Percentiles rank a stretch among this genome's conserved stretches.
phyloP scores from a whole-genome alignment of 2,329 filamentous ascomycete species.

The Botrytis deweyae region DNA sequence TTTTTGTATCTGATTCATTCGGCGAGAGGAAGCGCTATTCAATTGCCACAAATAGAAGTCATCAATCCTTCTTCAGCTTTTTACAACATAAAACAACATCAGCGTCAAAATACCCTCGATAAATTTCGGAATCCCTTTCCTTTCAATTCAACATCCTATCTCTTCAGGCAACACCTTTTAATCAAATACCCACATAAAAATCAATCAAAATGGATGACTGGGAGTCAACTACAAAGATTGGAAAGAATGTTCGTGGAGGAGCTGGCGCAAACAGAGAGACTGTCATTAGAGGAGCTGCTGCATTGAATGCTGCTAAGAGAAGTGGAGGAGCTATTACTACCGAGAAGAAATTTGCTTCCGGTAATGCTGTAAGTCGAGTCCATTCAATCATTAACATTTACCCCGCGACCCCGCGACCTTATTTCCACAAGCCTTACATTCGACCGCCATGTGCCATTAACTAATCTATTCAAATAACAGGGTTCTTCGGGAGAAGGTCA shows the following conservation, averaged over 20 bases:
- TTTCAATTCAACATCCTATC: neutral
- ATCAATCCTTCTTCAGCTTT: slow-evolving; percentile 14
- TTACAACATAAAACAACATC: slow-evolving; percentile 7
- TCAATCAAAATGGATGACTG: slow-evolving; percentile 66
- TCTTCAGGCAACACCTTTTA: neutral
- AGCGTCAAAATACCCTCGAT: neutral
- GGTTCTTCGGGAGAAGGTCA: slow-evolving; percentile 66
- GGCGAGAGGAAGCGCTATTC: slow-evolving; percentile 7
- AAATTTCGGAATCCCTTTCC: neutral
- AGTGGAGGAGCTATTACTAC: slow-evolving; percentile 73
- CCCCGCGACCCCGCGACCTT: slow-evolving; percentile 8
- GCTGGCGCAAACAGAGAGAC: slow-evolving; percentile 68
- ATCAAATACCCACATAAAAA: slow-evolving; percentile 1
- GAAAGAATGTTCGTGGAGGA: slow-evolving; percentile 74
- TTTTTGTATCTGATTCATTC: slow-evolving; percentile 24
- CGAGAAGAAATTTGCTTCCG: slow-evolving; percentile 85
- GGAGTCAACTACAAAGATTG: slow-evolving; percentile 90
- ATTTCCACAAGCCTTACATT: neutral
- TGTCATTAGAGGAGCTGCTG: slow-evolving; percentile 77
- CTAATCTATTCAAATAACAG: slow-evolving; percentile 24
- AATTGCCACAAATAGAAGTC: slow-evolving; percentile 19
- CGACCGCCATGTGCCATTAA: neutral
- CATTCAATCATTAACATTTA: neutral
- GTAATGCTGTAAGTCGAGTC: slow-evolving; percentile 69
- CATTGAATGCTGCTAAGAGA: slow-evolving; percentile 87